These are phyloP conservation scores for Penicillium brasilianum DNA, from an alignment of 2,329 filamentous ascomycete species.

Conservation along the genomic window DNA sequence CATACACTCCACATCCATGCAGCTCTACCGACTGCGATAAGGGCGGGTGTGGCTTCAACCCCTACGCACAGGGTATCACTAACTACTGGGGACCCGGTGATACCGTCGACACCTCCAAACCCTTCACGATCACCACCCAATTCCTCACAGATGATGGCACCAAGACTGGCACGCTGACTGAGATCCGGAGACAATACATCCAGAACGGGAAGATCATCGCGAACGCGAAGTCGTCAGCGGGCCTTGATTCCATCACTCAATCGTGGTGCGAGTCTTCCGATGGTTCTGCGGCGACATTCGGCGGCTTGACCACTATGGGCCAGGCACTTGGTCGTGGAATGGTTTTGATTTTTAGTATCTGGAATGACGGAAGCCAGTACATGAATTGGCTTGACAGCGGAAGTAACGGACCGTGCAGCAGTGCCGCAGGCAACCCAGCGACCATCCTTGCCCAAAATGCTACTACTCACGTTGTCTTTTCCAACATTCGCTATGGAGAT, in stretches of 20 bases:
- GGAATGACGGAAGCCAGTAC: constrained; percentile 1
- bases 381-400: constrained; percentile 10
- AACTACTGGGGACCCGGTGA: constrained; percentile 65
- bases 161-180: constrained; percentile 58
- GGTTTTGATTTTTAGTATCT: constrained; percentile 7
- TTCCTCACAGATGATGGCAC: constrained; percentile 60
- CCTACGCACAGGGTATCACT: constrained; percentile 67
- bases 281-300: not conserved
- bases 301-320: constrained; percentile 6
- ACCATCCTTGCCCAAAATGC: not conserved
- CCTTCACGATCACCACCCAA: constrained; percentile 71
- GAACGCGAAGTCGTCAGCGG: constrained; percentile 56
- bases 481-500: constrained; percentile 7
- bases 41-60: constrained; percentile 74
- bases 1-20: constrained; percentile 70
- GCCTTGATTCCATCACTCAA: constrained; percentile 60
- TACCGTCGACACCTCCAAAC: constrained; percentile 63
- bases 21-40: constrained; percentile 63
- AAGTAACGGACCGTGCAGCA: constrained; percentile 7
- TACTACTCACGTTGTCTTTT: constrained; percentile 2
- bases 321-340: constrained; percentile 3
- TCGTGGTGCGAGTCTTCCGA: constrained; percentile 54
- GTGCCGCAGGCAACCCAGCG: constrained; percentile 2
- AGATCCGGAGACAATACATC: constrained; percentile 69
- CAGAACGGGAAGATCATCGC: constrained; percentile 65